These are phyloP conservation scores for Zoysia pacifica DNA, from an alignment of 176 grass and related monocot species.

Conservation along the genomic window DNA sequence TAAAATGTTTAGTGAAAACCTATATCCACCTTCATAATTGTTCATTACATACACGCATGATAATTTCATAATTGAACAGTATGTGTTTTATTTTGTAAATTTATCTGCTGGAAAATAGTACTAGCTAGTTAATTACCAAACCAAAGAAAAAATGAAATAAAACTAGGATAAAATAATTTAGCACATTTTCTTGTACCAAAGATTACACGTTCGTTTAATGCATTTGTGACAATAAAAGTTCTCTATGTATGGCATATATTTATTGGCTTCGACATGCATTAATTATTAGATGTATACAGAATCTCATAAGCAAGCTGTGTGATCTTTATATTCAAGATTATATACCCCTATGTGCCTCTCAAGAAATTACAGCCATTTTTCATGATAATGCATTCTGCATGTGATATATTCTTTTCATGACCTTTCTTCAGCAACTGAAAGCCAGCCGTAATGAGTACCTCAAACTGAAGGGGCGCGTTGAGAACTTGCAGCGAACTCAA, in stretches of 20 bases:
- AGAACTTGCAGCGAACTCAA: conserved; percentile 69
- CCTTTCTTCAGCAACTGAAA: conserved; percentile 50
- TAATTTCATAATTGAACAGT: not conserved
- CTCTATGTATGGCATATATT: not conserved
- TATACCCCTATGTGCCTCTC: not conserved
- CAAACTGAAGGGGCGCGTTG: conserved; percentile 67
- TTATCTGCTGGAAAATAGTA: not conserved
- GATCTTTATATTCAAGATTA: not conserved
- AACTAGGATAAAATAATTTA: not conserved
- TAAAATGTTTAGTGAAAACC: conserved; percentile 2
- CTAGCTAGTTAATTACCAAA: not conserved
- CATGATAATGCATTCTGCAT: not conserved
- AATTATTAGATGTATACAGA: not conserved
- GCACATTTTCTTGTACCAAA: not conserved
- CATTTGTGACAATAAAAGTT: not conserved
- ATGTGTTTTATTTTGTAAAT: not conserved
- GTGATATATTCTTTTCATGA: conserved; percentile 17
- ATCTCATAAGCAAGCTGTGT: not conserved
- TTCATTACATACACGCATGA: not conserved
- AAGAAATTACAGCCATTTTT: not conserved
- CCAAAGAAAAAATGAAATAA: not conserved
- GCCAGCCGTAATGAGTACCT: conserved; percentile 73
- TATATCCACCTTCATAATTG: not conserved
- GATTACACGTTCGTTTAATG: not conserved
- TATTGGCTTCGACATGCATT: not conserved